Percentiles rank a stretch among this genome's conserved stretches.
phyloP scores from a whole-genome alignment of 2,329 filamentous ascomycete genomes.

The Diaporthe nobilis region DNA sequence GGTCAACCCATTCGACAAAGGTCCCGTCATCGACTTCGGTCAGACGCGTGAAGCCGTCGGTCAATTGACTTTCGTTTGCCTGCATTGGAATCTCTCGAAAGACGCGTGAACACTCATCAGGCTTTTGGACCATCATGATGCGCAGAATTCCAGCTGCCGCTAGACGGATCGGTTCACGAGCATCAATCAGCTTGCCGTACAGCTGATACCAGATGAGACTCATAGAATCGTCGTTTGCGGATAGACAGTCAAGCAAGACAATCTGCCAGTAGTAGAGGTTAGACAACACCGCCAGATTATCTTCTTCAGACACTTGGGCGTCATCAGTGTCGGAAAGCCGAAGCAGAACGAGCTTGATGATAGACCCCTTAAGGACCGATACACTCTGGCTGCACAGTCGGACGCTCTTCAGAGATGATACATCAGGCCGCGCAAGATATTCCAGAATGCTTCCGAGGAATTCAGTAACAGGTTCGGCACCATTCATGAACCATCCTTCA shows the following conservation, averaged over 20 bases:
- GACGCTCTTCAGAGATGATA: conserved; percentile 86
- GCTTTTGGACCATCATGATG: conserved; percentile 94
- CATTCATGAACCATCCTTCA: conserved; percentile 96
- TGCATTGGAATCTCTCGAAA: conserved; percentile 81
- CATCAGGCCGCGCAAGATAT: conserved; percentile 87
- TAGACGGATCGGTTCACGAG: conserved; percentile 75
- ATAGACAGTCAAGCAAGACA: conserved; percentile 84
- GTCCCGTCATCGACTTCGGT: conserved; percentile 90
- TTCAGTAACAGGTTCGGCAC: conserved; percentile 85
- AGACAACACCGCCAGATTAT: conserved; percentile 80
- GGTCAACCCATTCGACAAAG: conserved; percentile 90
- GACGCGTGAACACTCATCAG: conserved; percentile 81
- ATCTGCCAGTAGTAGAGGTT: conserved; percentile 97
- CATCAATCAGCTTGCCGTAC: conserved; percentile 87
- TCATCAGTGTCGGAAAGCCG: conserved; percentile 88
- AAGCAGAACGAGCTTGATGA: conserved; percentile 84
- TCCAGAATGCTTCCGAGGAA: conserved; percentile 89
- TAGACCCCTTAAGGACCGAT: conserved; percentile 79
- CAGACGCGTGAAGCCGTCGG: conserved; percentile 84
- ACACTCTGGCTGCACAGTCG: conserved; percentile 91
- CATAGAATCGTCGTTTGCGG: conserved; percentile 84
- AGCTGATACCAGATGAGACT: conserved; percentile 92
- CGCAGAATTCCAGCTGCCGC: conserved; percentile 89
- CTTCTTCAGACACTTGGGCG: conserved; percentile 68
- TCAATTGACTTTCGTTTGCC: conserved; percentile 67